Evolutionary conservation across 495 filamentous ascomycete species (phyloP), one percentile per base, ranked within the genome.

Genomic region (Extremus antarcticus): DNA sequence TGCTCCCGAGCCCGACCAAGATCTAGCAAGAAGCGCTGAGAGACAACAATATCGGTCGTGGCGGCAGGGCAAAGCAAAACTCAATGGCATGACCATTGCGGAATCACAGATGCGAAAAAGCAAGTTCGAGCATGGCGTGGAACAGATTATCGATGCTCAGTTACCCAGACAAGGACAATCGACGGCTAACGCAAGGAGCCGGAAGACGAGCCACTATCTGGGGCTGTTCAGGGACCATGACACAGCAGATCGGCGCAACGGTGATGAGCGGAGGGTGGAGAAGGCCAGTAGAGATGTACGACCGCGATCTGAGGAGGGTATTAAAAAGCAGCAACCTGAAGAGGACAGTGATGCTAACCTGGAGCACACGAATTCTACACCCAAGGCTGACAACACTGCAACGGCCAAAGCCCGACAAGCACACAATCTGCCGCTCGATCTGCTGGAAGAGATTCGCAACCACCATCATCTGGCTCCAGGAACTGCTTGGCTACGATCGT

Each of bases 171-270:
- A 78, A 38, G 91, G 95, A 64, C 83, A 57, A 20, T 25, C 78
- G 24, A 61, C 70, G n/a, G 68, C 71, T n/a, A 85, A 88, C 65
- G 80, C 80, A 49, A 82, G 92, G 57, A 95, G 90, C 69, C 82
- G 92, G 55, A 98, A 98, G 71, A 84, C 91, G 45, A 95, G 88
- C 66, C 90, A 98, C 67, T 88, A 86, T 63, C 69, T 98, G 45
- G 81, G 92, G 2, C 77, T 96, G 50, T 98, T 98, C 76, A 92
- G 88, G 66, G 88, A 95, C 64, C 92, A 90, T 55, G 84, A 88
- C 22, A 76, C 72, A 13, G 70, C 76, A 19, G 58, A 70, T 62
- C 55, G 53, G 53, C 47, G 61, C 54, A 55, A 66, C 51, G 32
- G 29, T 2, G 45, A 43, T 8, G 48, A 62, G 54, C 48, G 51